Conservation (phyloP, 73 alveolate genomes). For the Diophrys sp. region DNA sequence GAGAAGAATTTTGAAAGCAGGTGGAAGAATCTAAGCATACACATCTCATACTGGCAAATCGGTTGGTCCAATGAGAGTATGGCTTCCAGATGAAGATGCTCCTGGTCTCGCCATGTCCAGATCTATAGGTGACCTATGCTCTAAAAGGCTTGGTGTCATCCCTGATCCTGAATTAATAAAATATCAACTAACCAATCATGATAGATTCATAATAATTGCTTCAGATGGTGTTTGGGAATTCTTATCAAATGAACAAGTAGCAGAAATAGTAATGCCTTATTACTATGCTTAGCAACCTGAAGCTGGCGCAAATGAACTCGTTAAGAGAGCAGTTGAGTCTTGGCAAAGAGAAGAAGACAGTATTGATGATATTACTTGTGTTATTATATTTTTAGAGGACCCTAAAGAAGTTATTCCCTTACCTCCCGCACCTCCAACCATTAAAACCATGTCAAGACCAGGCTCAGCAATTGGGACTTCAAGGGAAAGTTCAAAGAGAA, state of each 20-base stretch:
- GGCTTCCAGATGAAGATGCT: constrained; percentile 84
- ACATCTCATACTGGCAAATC: constrained; percentile 57
- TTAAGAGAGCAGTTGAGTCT: constrained; percentile 63
- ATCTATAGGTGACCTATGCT: constrained; percentile 90
- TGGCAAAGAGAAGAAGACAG: constrained; percentile 91
- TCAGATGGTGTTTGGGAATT: constrained; percentile 97
- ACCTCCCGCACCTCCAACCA: too few species aligned
- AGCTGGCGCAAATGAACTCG: constrained; percentile 78
- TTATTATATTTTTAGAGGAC: constrained; percentile 28
- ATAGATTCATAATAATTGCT: constrained; percentile 82
- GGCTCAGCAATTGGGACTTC: too few species aligned
- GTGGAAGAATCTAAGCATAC: constrained; percentile 88
- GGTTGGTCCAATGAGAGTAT: constrained; percentile 94
- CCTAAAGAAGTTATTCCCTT: background rate
- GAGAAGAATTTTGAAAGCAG: constrained; percentile 70
- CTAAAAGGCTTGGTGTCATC: constrained; percentile 87
- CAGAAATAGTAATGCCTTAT: constrained; percentile 42
- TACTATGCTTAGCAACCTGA: constrained; percentile 9
- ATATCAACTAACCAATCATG: constrained; percentile 58
- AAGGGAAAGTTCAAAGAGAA: too few species aligned
- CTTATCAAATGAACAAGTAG: constrained; percentile 79
- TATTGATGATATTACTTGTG: constrained; percentile 92
- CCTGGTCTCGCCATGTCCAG: constrained; percentile 99
- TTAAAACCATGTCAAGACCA: too few species aligned
- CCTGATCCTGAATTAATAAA: constrained; percentile 84